Base-by-base conservation (phyloP, 192 early-diverging fungal species). In the Glomus cerebriforme region DNA sequence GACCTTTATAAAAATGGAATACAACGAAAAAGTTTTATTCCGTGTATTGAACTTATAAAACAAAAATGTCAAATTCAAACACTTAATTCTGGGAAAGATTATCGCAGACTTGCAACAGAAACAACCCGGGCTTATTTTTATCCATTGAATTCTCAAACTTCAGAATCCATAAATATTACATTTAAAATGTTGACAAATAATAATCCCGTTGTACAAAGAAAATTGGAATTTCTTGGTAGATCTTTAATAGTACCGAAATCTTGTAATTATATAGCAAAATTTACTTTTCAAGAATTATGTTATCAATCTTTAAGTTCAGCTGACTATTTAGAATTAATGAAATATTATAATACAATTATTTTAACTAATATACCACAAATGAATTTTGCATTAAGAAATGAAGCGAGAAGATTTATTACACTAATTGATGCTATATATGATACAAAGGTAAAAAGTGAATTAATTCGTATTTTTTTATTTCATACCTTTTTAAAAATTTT, bases 1-100 rank as follows among this genome's bases (percentile, higher is more conserved):
- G 95, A 93, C 66, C 85, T 99, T 77, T 99, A 99, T 86, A 92
- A 94, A 86, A 98, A 98, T 81, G 98, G 98, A 15, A 95, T 99
- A 59, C 98, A 99, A 81, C 87, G 98, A 62, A 84, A 91, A 77
- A 94, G 92, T 81, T 99, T 99, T 79, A 45, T 99, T 70, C 98
- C 98, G 0, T 93, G 94, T 72, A 99, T 99, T 43, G 92, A 92
- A 7, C 81, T 97, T 62, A 79, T 99, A 64, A 95, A 97, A 80
- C 81, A 92, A 54, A 82, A 88, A 17, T 97, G 95, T 84, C 81
- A 89, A 24, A 92, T 98, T 12, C 91, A 96, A 59, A 89, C 89
- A 72, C 81, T 99, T 59, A 89, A 96, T 83, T 95, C 95, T 17
- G 95, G 96, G 34, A 94, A 94, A 6, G 98, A 99, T 82, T 98